Evolutionary conservation across 1,284 basidiomycete genomes (phyloP), one percentile per base, ranked within the genome.

Genomic region (Papiliotrema fonsecae): DNA sequence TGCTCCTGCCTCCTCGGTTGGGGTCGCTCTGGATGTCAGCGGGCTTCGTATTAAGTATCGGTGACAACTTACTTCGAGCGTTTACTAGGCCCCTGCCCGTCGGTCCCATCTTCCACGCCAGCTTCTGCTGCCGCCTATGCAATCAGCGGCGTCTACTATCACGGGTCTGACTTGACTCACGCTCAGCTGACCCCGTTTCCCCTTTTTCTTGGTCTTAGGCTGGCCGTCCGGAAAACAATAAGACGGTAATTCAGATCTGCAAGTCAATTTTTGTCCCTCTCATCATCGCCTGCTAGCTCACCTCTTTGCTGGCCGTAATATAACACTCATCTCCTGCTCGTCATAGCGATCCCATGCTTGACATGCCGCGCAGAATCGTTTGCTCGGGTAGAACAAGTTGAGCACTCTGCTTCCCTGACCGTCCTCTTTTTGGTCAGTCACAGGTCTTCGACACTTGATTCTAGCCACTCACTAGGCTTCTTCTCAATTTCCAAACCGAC

Each of bases 321-420:
- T 81, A 54, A 99, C 89, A 22, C 91, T 90, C 94, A 98, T 98
- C 42, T 83, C 84, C 18, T 83, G 77, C 63, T 92, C 88, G 54
- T 97, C 89, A 64, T 87, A 98, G 71, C 88, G 87, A 64, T 97
- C 94, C 93, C 96, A 98, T 75, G 83, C 77, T 72, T 94, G 96
- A 64, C 94, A 91, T 49, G 88, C 81, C 64, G 92, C 88, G n/a
- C 86, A 90, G 70, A 98, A 99, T 65, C 97, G 89, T 34, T 85
- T 87, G 5, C 91, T 97, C 2, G 96, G 93, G 75, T 93, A 97
- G 51, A 91, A 96, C 51, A 98, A 92, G 72, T 98, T 96, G 54
- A 99, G 78, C 66, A 83, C 86, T 57, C 91, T 81, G 44, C 62
- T 65, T 1, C 63, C 72, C 56, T 58, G 54, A 48, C 60, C 70